Percentiles rank a stretch among this genome's conserved stretches.
phyloP scores from a whole-genome alignment of 257 asterid genomes.

The Handroanthus guayacan region DNA sequence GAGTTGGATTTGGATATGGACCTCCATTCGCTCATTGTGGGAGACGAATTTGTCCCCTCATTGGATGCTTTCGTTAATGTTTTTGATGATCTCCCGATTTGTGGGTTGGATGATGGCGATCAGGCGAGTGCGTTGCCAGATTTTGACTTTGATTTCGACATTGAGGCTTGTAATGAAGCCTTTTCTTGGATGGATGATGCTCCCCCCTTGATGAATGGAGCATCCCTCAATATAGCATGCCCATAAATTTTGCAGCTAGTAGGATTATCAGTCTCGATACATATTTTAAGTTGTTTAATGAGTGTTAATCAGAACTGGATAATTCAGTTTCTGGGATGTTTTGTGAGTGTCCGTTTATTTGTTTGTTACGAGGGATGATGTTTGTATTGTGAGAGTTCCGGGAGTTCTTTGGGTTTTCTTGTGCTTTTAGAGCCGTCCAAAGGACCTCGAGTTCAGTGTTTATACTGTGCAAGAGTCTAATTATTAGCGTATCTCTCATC shows the following conservation, averaged over 20 bases:
- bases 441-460: constrained; percentile 29
- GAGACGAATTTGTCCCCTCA: constrained; percentile 36
- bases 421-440: constrained; percentile 84
- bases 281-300: constrained; percentile 33
- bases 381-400: neutral
- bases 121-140: constrained; percentile 53
- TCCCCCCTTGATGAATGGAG: constrained; percentile 43
- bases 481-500: neutral
- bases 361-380: constrained; percentile 3
- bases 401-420: constrained; percentile 64
- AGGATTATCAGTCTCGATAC: constrained; percentile 10
- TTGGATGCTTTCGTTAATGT: constrained; percentile 51
- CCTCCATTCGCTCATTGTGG: constrained; percentile 47
- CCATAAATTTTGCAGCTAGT: constrained; percentile 86
- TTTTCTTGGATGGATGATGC: constrained; percentile 67
- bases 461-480: neutral
- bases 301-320: constrained; percentile 35
- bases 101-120: constrained; percentile 50
- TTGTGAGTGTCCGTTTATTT: constrained; percentile 34
- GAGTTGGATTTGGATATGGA: constrained; percentile 67
- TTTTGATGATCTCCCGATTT: constrained; percentile 56
- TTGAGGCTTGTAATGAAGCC: constrained; percentile 54
- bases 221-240: constrained; percentile 80
- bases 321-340: constrained; percentile 42
- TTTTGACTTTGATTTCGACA: constrained; percentile 63